Base-by-base conservation (phyloP, 495 filamentous ascomycete species). In the Delitschia confertaspora region DNA sequence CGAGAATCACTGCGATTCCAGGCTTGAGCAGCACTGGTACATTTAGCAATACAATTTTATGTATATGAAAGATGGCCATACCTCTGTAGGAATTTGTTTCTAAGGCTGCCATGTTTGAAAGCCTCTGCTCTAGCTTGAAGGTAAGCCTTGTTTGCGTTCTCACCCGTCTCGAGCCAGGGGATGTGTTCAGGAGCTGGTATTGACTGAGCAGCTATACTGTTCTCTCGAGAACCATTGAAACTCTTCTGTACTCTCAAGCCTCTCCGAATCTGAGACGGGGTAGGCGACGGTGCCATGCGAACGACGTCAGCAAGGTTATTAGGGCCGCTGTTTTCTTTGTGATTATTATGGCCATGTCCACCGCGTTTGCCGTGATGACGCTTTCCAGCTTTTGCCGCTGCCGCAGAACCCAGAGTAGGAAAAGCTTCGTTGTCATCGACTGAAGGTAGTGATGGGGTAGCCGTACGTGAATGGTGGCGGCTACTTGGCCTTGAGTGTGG, bases 1-100 rank as follows among this genome's bases (percentile, higher is more conserved):
- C 93, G 80, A 17, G 93, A 88, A 61, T 99, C 93, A 57, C 93
- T 95, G 36, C 93, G 83, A 60, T 96, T 95, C 93, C 93, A 99
- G n/a, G 93, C 93, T 70, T 95, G 88, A n/a, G 91, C 89, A 38
- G 93, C 93, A 58, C 88, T 93, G 32, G 4, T 13, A 26, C 7
- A 7, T 24, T 56, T 18, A 51, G 47, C 41, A 9, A n/a, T 18
- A 1, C 14, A 4, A 20, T n/a, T 30, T 24, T 9, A 24, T 18
- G 5, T 3, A 1, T 23, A 18, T 39, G 6, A 36, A 38, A 6
- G 24, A 9, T n/a, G n/a, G 2, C 33, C 62, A 55, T 67, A 91
- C 86, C 86, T 93, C 62, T 98, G 91, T 20, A 99, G 68, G 58
- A 95, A 99, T 58, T 96, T 96, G 64, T 96, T 96, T 40, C 93